Evolutionary conservation across 257 asterid species (phyloP).

Genomic region (Leonotis leonurus): DNA sequence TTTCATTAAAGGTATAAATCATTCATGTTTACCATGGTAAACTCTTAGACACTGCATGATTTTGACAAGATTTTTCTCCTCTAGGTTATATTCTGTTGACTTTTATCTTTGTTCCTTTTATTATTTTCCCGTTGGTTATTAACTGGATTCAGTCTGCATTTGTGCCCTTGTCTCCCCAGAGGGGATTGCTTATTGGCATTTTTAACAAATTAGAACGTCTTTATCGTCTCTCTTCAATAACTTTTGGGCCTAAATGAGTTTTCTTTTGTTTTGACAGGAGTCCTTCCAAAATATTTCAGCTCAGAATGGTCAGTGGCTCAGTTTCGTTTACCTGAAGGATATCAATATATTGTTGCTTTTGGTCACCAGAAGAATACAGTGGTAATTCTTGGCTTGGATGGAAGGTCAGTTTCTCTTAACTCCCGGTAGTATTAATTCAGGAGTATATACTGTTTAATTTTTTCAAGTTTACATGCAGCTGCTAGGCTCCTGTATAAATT

Average conservation of each 20-base stretch:
- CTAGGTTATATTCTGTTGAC: not conserved
- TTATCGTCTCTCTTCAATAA: not conserved
- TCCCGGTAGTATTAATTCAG: too few species aligned
- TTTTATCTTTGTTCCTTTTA: not conserved
- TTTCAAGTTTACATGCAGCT: too few species aligned
- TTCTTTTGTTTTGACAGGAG: slow-evolving; percentile 25
- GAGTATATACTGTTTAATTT: too few species aligned
- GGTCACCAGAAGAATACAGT: slow-evolving; percentile 47
- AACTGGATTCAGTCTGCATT: not conserved
- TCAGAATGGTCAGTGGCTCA: slow-evolving; percentile 62
- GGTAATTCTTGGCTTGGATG: slow-evolving; percentile 41
- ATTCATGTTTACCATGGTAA: not conserved
- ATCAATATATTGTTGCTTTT: slow-evolving; percentile 38
- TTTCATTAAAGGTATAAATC: slow-evolving; percentile 74
- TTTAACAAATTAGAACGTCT: not conserved
- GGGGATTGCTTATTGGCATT: not conserved
- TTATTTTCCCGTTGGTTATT: not conserved
- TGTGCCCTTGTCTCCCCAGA: not conserved
- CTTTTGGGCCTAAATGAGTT: not conserved
- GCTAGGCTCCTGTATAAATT: not conserved
- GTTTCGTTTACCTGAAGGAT: slow-evolving; percentile 43
- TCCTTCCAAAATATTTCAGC: slow-evolving; percentile 51
- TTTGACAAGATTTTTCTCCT: not conserved
- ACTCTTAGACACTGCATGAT: not conserved
- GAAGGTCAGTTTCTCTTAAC: slow-evolving; percentile 33